Evolutionary conservation across 2,329 filamentous ascomycete genomes (phyloP), one percentile per base, ranked within the genome.

Genomic region (Scleromitrula shiraiana): DNA sequence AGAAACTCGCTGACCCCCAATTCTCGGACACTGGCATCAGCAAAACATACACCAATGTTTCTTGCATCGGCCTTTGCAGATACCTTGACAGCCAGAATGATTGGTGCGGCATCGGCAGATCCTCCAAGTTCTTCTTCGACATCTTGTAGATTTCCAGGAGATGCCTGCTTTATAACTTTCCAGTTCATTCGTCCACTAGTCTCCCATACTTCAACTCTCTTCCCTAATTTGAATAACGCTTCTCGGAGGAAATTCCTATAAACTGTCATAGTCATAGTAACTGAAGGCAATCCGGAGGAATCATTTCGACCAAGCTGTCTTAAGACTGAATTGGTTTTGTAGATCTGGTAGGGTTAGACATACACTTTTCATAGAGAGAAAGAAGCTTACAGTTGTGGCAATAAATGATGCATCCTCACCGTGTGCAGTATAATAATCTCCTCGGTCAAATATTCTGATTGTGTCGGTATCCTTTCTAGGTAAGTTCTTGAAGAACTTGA

Each of bases 301-400:
- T 89, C 85, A 66, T 80, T 86, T 59, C 83, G 82, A 53, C 93
- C 93, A 19, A 98, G 78, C 59, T 93, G 89, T 58, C 91, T 82
- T 19, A 98, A 78, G 14, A 98, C 93, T 0, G 93, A 95, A 2
- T 90, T 97, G 4, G 93, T 97, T 70, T 95, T 95, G 77, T 98
- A 98, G 51, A 97, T 85, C 82, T 86, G 46, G 1, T 27, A 19
- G 12, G 40, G 22, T 41, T 52, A 24, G 40, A 39, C 49, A 29
- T 24, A 32, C 29, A 23, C 22, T 39, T 33, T 24, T 20, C 9
- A 26, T 12, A 5, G 7, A 3, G 19, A 40, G 1, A 17, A 42
- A 26, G 17, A 6, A 32, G 60, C 73, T 52, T 67, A 85, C 84
- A 15, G 83, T 87, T 55, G 82, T 78, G 10, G 88, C 88, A 57